These are phyloP conservation scores for Fennellomyces sp. DNA, from an alignment of 371 early-diverging fungal genomes.

Conservation along the genomic window DNA sequence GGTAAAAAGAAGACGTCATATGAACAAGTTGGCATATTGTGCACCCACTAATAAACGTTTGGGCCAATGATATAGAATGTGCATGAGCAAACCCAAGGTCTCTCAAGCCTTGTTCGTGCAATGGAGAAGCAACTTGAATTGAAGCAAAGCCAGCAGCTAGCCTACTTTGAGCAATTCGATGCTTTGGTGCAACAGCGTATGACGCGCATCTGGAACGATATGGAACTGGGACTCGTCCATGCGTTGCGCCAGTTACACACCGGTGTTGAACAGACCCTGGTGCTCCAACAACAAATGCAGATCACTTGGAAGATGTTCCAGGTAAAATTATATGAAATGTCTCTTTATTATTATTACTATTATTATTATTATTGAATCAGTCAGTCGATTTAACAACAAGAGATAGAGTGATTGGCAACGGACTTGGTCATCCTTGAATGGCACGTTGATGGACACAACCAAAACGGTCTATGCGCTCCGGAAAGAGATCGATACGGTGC, in stretches of 20 bases:
- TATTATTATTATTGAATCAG: no score
- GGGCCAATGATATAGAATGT: background rate
- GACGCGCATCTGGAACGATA: background rate
- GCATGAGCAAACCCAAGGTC: slow-evolving; percentile 1
- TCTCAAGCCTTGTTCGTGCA: background rate
- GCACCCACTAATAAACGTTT: background rate
- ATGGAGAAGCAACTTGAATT: background rate
- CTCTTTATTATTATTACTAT: no score
- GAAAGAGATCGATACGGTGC: background rate
- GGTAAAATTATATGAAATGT: background rate
- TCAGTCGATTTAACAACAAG: no score
- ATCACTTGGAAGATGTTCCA: background rate
- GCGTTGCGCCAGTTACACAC: slow-evolving; percentile 1
- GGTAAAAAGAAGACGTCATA: background rate
- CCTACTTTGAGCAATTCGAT: background rate
- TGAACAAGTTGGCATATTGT: background rate
- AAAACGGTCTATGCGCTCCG: background rate
- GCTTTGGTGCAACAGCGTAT: background rate
- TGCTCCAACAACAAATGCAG: background rate
- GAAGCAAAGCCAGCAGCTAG: background rate
- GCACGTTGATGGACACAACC: background rate
- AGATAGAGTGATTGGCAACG: background rate
- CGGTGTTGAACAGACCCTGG: background rate
- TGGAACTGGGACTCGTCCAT: background rate
- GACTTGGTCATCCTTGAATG: background rate